phyloP scores from a whole-genome alignment of 768 basidiomycete species.

The Boletales sp. region DNA sequence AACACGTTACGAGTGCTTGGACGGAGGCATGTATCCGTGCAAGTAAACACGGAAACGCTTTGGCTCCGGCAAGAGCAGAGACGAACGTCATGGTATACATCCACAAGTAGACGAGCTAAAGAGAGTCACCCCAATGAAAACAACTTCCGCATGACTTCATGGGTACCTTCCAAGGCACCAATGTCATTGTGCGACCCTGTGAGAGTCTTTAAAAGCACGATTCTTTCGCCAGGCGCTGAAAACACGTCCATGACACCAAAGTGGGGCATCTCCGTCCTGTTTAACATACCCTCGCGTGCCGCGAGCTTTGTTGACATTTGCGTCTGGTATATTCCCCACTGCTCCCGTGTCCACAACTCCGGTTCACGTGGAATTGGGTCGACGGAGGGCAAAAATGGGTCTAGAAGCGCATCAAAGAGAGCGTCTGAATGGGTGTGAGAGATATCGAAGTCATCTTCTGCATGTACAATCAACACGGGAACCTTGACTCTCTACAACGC shows the following conservation, averaged over 20 bases:
- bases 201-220: slow-evolving; percentile 55
- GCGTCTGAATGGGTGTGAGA: slow-evolving; percentile 62
- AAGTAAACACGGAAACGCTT: not conserved
- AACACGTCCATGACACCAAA: slow-evolving; percentile 58
- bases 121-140: slow-evolving; percentile 19
- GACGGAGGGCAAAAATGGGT: slow-evolving; percentile 54
- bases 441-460: slow-evolving; percentile 73
- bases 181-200: slow-evolving; percentile 59
- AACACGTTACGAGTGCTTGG: not conserved
- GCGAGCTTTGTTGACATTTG: slow-evolving; percentile 39
- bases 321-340: slow-evolving; percentile 43
- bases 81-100: not conserved
- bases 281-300: slow-evolving; percentile 44
- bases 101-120: not conserved
- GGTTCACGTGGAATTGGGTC: slow-evolving; percentile 34
- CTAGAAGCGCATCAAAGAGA: slow-evolving; percentile 66
- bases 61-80: not conserved
- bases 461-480: slow-evolving; percentile 70
- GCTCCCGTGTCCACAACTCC: slow-evolving; percentile 31
- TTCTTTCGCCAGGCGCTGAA: slow-evolving; percentile 38
- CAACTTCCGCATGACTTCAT: slow-evolving; percentile 48
- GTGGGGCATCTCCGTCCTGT: slow-evolving; percentile 40
- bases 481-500: slow-evolving; percentile 55
- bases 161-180: slow-evolving; percentile 62
- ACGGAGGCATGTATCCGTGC: not conserved